These are phyloP conservation scores for Zygosaccharomyces rouxii DNA, from an alignment of 805 yeast species.

Conservation along the genomic window DNA sequence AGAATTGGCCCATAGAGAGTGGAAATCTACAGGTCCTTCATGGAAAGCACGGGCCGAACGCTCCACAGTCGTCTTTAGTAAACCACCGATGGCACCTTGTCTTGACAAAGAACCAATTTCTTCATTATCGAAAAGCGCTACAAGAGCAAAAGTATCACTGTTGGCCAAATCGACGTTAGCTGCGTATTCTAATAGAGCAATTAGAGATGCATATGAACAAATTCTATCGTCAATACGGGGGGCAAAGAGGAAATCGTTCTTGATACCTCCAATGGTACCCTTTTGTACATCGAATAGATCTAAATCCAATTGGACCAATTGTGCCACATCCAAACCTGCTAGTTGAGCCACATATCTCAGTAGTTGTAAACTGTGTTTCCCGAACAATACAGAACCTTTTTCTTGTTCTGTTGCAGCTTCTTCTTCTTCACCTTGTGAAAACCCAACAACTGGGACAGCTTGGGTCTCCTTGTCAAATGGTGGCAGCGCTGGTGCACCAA, in stretches of 20 bases:
- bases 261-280: constrained; percentile 73
- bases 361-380: constrained; percentile 62
- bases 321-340: constrained; percentile 54
- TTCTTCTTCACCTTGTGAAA: constrained; percentile 34
- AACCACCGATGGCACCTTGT: constrained; percentile 78
- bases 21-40: constrained; percentile 29
- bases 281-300: constrained; percentile 79
- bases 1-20: constrained; percentile 62
- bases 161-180: constrained; percentile 39
- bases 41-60: constrained; percentile 44
- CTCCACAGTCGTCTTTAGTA: constrained; percentile 58
- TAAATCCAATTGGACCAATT: constrained; percentile 66
- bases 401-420: constrained; percentile 45
- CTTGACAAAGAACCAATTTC: constrained; percentile 79
- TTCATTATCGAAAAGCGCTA: constrained; percentile 71
- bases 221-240: constrained; percentile 85
- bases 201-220: constrained; percentile 69
- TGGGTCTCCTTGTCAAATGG: constrained; percentile 76
- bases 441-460: constrained; percentile 75
- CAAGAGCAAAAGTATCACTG: constrained; percentile 47
- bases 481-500: constrained; percentile 62
- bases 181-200: constrained; percentile 50
- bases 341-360: constrained; percentile 64
- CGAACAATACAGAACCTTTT: constrained; percentile 58
- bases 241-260: constrained; percentile 69